These are phyloP conservation scores for Paramecium octaurelia DNA, from an alignment of 73 alveolate species.

Conservation along the genomic window DNA sequence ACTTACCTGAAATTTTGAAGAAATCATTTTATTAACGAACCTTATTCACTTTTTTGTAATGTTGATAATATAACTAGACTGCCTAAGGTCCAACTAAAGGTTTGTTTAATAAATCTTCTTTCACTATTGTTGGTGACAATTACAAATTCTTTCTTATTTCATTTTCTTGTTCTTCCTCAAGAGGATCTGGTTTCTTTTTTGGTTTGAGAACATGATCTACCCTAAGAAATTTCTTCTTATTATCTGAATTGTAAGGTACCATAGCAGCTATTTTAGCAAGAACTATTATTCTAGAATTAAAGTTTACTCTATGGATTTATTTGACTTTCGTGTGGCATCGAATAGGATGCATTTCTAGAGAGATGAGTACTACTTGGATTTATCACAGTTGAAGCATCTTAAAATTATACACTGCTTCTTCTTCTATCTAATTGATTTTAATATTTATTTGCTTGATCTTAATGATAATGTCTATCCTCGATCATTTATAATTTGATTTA, in stretches of 20 bases:
- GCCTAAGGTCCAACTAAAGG: neutral
- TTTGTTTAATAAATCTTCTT: neutral
- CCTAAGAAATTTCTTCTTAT: neutral
- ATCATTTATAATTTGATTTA: neutral
- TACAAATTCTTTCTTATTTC: neutral
- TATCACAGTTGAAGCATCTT: neutral
- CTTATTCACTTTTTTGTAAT: neutral
- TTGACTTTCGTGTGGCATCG: constrained; percentile 39
- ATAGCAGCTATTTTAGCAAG: neutral
- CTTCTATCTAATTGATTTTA: neutral
- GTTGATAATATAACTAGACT: neutral
- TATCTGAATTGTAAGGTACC: neutral
- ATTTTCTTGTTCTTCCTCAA: neutral
- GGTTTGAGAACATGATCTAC: neutral
- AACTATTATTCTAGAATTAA: neutral
- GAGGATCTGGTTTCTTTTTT: constrained; percentile 1
- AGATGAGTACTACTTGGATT: neutral
- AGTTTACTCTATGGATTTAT: neutral
- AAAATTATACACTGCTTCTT: neutral
- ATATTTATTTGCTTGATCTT: neutral
- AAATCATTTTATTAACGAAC: constrained; percentile 6
- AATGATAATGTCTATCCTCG: neutral
- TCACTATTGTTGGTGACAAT: neutral
- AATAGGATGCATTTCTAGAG: constrained; percentile 16
- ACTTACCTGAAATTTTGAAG: neutral